Evolutionary conservation across 495 filamentous ascomycete species (phyloP).

Genomic region (Glonium stellatum): DNA sequence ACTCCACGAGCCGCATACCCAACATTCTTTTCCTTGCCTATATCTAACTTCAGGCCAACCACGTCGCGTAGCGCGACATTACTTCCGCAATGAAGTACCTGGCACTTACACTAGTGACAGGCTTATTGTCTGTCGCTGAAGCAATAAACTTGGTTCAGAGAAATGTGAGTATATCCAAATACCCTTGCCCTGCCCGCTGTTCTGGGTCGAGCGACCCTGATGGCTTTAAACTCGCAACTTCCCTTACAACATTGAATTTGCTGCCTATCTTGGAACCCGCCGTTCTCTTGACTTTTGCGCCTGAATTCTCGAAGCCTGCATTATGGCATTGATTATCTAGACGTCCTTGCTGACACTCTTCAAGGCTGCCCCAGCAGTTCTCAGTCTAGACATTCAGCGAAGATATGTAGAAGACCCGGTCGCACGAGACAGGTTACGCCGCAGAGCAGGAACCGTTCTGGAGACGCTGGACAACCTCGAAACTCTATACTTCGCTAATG

Average conservation of each 20-base stretch:
- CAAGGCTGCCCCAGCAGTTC: constrained; percentile 12
- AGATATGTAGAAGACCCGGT: constrained; percentile 30
- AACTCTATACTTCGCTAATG: constrained; percentile 44
- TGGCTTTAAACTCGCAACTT: no score
- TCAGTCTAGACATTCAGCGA: constrained; percentile 36
- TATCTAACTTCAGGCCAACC: background rate
- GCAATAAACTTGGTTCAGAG: constrained; percentile 32
- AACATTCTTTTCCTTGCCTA: constrained; percentile 6
- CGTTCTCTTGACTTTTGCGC: background rate
- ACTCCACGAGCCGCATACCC: background rate
- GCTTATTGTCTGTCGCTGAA: constrained; percentile 18
- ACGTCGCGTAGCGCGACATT: background rate
- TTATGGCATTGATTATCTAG: background rate
- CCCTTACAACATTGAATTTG: no score
- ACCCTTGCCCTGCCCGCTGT: background rate
- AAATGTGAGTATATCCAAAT: constrained; percentile 18
- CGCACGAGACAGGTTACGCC: constrained; percentile 31
- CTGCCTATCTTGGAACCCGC: background rate
- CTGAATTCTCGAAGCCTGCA: background rate
- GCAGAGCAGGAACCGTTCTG: constrained; percentile 31
- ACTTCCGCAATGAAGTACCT: constrained; percentile 18
- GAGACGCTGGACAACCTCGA: constrained; percentile 38
- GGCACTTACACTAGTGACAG: constrained; percentile 20
- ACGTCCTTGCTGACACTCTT: background rate
- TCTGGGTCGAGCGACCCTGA: no score